Evolutionary conservation across 2,329 filamentous ascomycete genomes (phyloP).

Genomic region (Epichloe sibirici): DNA sequence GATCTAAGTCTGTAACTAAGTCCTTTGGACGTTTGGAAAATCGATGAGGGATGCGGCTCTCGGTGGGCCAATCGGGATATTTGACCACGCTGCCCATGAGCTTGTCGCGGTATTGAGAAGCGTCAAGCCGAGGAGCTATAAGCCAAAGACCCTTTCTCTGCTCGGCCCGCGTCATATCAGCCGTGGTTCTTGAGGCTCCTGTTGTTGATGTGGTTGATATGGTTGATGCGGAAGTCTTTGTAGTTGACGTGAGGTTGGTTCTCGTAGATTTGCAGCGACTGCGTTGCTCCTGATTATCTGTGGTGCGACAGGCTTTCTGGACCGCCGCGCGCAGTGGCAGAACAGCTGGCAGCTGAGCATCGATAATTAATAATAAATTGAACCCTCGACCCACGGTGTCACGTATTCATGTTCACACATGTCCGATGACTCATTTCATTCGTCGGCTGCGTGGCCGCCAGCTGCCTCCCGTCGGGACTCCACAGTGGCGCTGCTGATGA

Average conservation of each 20-base stretch:
- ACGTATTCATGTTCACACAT: too few species aligned
- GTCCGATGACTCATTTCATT: too few species aligned
- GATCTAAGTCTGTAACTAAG: constrained; percentile 15
- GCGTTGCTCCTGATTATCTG: too few species aligned
- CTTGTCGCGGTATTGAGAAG: constrained; percentile 16
- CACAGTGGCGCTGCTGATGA: too few species aligned
- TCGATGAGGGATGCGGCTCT: constrained; percentile 15
- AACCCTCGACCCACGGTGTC: too few species aligned
- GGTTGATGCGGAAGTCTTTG: background rate
- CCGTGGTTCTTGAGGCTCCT: background rate
- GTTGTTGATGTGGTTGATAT: background rate
- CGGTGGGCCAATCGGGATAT: constrained; percentile 15
- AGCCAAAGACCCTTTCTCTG: constrained; percentile 14
- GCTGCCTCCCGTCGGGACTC: too few species aligned
- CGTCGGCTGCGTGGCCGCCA: too few species aligned
- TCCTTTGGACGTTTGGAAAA: constrained; percentile 11
- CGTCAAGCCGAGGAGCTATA: constrained; percentile 16
- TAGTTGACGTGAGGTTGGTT: background rate
- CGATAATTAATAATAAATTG: too few species aligned
- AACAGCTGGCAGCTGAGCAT: too few species aligned
- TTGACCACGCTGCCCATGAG: constrained; percentile 19
- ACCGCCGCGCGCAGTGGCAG: too few species aligned
- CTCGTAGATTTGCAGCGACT: too few species aligned
- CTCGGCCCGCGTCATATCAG: constrained; percentile 3
- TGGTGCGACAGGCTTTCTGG: too few species aligned